Evolutionary conservation across 345 rosid species (phyloP).

Genomic region (Hibiscus trionum): DNA sequence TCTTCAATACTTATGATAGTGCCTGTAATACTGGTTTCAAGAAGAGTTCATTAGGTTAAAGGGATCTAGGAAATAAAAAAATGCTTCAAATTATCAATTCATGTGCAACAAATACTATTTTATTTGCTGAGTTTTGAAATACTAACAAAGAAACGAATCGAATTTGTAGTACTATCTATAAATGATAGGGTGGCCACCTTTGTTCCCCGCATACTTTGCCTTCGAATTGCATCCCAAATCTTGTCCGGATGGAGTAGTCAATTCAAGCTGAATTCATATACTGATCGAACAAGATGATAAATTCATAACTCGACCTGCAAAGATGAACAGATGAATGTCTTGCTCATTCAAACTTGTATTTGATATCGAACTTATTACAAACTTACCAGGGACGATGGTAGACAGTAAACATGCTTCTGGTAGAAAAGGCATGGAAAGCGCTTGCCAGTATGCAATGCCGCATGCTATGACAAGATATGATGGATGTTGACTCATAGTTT

Average conservation of each 20-base stretch:
- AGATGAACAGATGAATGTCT: constrained; percentile 8
- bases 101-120: background rate
- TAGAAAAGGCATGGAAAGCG: constrained; percentile 35
- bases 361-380: constrained; percentile 13
- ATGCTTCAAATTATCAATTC: background rate
- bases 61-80: background rate
- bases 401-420: constrained; percentile 33
- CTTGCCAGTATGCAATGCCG: constrained; percentile 42
- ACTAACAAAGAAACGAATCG: no score
- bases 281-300: constrained; percentile 30
- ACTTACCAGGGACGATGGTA: constrained; percentile 54
- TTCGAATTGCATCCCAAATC: constrained; percentile 37
- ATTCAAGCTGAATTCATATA: constrained; percentile 28
- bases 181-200: constrained; percentile 25
- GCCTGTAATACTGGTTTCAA: constrained; percentile 30
- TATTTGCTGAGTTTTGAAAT: background rate
- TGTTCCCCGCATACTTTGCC: constrained; percentile 31
- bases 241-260: constrained; percentile 27
- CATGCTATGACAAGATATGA: constrained; percentile 41
- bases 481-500: constrained; percentile 14
- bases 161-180: background rate
- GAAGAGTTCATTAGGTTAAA: constrained; percentile 3
- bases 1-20: constrained; percentile 32
- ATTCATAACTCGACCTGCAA: constrained; percentile 44
- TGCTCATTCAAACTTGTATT: no score